Evolutionary conservation across 176 grass and related monocot genomes (phyloP).

Genomic region (Carex myosuroides): DNA sequence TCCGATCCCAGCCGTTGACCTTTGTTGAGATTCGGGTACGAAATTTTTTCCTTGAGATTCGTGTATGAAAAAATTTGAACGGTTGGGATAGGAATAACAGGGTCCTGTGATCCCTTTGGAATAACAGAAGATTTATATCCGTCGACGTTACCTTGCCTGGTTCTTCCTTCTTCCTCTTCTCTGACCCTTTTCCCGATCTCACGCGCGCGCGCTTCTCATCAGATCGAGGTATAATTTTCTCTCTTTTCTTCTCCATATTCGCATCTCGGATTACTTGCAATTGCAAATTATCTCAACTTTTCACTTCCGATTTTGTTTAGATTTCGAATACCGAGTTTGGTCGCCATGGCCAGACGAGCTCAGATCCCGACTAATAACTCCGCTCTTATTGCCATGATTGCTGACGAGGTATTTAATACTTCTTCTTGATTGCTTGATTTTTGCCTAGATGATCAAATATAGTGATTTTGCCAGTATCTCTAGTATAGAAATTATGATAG

Average conservation of each 20-base stretch:
- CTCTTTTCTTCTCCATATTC: not conserved
- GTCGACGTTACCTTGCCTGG: not conserved
- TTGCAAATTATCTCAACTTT: not conserved
- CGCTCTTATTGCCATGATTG: slow-evolving; percentile 68
- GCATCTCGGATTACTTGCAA: not conserved
- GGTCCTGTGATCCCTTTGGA: too few species aligned
- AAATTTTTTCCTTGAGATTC: too few species aligned
- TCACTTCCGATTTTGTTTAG: not conserved
- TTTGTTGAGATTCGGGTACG: too few species aligned
- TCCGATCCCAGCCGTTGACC: too few species aligned
- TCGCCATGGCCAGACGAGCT: slow-evolving; percentile 44
- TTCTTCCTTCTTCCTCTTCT: not conserved
- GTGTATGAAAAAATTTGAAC: too few species aligned
- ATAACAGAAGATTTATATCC: too few species aligned
- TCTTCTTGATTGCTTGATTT: not conserved
- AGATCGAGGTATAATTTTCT: not conserved
- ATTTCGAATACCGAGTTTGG: not conserved
- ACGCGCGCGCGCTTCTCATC: not conserved
- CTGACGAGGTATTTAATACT: slow-evolving; percentile 46
- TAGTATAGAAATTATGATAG: not conserved
- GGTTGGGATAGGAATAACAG: too few species aligned
- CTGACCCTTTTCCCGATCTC: not conserved
- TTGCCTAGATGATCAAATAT: not conserved
- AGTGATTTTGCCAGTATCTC: not conserved
- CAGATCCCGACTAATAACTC: slow-evolving; percentile 47